phyloP scores from a whole-genome alignment of 345 rosid species.

The Linum trigynum region DNA sequence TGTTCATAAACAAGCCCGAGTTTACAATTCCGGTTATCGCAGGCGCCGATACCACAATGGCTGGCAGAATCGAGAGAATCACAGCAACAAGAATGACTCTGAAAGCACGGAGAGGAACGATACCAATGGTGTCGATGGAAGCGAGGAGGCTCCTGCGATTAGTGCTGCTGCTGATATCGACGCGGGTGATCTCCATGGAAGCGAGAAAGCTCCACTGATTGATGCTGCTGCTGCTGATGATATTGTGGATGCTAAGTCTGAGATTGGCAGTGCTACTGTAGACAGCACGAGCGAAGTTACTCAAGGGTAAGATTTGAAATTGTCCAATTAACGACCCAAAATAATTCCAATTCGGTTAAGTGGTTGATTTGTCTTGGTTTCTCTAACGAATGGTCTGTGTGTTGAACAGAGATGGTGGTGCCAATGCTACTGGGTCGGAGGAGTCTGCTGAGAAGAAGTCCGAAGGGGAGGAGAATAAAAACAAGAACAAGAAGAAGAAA shows the following conservation, averaged over 20 bases:
- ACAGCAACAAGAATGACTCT: no score
- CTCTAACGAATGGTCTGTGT: neutral
- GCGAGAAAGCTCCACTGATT: no score
- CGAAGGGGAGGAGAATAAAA: no score
- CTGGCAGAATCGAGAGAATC: no score
- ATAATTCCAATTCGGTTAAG: no score
- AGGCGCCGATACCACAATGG: no score
- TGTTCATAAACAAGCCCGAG: no score
- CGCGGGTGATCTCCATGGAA: neutral
- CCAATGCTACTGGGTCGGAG: neutral
- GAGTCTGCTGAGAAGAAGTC: neutral
- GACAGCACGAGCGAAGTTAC: neutral
- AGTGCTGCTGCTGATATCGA: neutral
- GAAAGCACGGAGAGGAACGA: neutral
- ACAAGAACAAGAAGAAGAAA: neutral
- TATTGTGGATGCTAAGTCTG: neutral
- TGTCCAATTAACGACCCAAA: neutral
- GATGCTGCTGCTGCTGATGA: neutral
- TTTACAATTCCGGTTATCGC: no score
- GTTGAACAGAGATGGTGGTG: neutral
- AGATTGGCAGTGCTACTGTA: neutral
- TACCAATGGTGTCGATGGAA: neutral
- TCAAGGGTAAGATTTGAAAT: neutral
- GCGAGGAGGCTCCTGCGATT: neutral
- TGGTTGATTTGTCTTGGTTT: neutral